These are phyloP conservation scores for Amoebophrya sp. DNA, from an alignment of 169 alveolate genomes.

Conservation along the genomic window DNA sequence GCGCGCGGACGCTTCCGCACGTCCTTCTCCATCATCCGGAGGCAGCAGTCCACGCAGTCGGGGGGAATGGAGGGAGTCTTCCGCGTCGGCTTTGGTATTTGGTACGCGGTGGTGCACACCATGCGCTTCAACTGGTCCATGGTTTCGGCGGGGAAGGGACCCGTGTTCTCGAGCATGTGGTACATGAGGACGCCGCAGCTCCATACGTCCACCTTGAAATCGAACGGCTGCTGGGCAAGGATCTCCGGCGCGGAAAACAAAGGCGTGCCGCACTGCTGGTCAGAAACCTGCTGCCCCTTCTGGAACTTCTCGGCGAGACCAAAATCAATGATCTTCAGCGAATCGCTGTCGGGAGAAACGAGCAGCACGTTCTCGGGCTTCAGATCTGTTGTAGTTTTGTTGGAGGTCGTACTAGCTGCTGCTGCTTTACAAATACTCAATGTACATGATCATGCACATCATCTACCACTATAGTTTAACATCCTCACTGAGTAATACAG, in stretches of 20 bases:
- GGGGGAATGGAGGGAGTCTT: not conserved
- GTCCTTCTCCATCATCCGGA: slow-evolving; percentile 36
- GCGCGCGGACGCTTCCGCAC: slow-evolving; percentile 33
- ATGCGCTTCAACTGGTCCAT: not conserved
- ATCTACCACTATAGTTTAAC: not conserved
- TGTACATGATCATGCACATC: not conserved
- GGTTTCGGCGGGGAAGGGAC: not conserved
- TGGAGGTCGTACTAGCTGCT: not conserved
- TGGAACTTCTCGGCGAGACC: not conserved
- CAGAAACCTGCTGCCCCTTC: not conserved
- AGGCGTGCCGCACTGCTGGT: slow-evolving; percentile 1
- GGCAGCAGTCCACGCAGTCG: not conserved
- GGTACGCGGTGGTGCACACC: not conserved
- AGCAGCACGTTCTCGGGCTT: not conserved
- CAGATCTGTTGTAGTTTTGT: not conserved
- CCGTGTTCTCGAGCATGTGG: not conserved
- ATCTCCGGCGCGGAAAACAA: not conserved
- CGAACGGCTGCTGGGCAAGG: not conserved
- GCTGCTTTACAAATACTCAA: no score
- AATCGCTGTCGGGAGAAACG: not conserved
- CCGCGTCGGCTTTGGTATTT: not conserved
- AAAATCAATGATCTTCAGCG: not conserved
- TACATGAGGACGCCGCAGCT: not conserved
- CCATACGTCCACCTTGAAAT: not conserved
- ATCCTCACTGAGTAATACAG: not conserved